Evolutionary conservation across 2,329 filamentous ascomycete species (phyloP), one percentile per base, ranked within the genome.

Genomic region (Atkinsonella hypoxylon): DNA sequence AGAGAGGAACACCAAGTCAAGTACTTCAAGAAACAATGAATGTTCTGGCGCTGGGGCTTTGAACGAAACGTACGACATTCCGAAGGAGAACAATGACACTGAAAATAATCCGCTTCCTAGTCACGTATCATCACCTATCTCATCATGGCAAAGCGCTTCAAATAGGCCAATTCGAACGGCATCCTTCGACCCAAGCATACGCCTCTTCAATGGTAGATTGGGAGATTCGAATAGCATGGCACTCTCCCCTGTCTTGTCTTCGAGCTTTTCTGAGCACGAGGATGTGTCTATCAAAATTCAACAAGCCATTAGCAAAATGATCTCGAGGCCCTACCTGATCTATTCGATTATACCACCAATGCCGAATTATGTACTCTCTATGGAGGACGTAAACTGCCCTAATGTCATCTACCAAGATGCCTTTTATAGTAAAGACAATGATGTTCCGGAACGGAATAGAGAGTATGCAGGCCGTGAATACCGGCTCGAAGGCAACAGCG

Each of bases 391-490:
- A 32, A 39, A 53, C 13, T 41, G 82, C 9, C 85, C 86, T 0
- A 74, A 83, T 52, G 76, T 86, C 13, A 77, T 96, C 46, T 94
- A 95, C 56, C 87, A 89, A 64, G 83, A 89, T 61, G 83, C 90
- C 0, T 90, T 84, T 60, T 97, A 95, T 62, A 87, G 89, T 58
- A 76, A 87, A 30, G 88, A 94, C 54, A 76, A 74, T 47, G 93
- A 97, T 66, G 85, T 96, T 0, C 89, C 90, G 12, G 76, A 83
- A 39, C 78, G 84, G 49, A 67, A 76, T 32, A 77, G 88, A 49
- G 89, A 95, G 65, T 97, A 95, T 67, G 91, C 87, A 7, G 91
- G 91, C 3, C 82, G 82, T 57, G 87, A 94, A 58, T 96, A 94
- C 62, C 84, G 81, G 52, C 70, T 96, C 7, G 78, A 82, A 59